A percentile compares a stretch with the other conserved stretches of the same genome.
Conservation (phyloP, 2,329 filamentous ascomycete species). For the Fusarium guadeloupense region DNA sequence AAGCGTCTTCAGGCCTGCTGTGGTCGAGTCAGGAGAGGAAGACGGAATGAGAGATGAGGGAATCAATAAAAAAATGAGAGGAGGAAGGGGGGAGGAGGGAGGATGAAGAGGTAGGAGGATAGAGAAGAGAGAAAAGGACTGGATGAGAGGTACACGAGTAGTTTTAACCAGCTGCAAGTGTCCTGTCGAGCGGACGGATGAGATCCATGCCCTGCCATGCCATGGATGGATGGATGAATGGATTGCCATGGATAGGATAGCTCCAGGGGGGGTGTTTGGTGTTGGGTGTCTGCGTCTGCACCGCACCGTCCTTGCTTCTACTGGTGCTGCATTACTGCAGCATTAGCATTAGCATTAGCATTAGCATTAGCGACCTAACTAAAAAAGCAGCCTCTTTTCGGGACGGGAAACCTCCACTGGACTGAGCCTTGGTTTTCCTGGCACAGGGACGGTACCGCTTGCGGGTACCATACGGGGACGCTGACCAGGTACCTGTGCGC, state of each 20-base stretch:
- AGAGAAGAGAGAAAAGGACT: slow-evolving; percentile 64
- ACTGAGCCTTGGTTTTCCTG: slow-evolving; percentile 22
- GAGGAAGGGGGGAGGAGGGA: slow-evolving; percentile 53
- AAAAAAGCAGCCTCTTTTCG: slow-evolving; percentile 7
- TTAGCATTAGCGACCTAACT: not conserved
- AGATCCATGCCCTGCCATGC: slow-evolving; percentile 18
- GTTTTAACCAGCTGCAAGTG: slow-evolving; percentile 48
- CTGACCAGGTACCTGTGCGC: slow-evolving; percentile 32
- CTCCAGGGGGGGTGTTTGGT: not conserved
- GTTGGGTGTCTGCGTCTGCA: not conserved
- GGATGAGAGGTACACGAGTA: slow-evolving; percentile 57
- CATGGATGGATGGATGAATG: too few species aligned
- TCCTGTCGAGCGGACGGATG: slow-evolving; percentile 14
- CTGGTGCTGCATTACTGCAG: not conserved
- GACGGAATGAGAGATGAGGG: slow-evolving; percentile 57
- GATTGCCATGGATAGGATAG: too few species aligned
- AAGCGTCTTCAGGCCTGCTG: slow-evolving; percentile 49
- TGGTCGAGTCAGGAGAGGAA: slow-evolving; percentile 58
- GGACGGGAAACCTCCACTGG: not conserved
- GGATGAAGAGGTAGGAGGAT: slow-evolving; percentile 62
- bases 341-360: not conserved
- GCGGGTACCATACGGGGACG: slow-evolving; percentile 20
- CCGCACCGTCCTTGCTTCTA: not conserved
- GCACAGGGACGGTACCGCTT: slow-evolving; percentile 33
- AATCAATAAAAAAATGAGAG: slow-evolving; percentile 59